Conservation (phyloP, 164 flowering plant species). For the Dillenia suffruticosa region DNA sequence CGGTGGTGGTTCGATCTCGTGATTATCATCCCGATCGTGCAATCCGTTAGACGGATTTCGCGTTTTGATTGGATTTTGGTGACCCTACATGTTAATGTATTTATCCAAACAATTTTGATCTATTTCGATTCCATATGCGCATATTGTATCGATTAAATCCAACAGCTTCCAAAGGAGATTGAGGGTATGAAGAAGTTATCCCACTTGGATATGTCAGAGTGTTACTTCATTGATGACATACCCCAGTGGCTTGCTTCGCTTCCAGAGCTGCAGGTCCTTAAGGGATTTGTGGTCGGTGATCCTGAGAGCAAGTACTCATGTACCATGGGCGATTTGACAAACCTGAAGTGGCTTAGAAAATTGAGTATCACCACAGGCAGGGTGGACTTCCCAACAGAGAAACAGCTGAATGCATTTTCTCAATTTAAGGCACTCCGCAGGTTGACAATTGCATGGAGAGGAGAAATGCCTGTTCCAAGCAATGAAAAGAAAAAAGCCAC, state of each 20-base stretch:
- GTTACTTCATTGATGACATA: conserved; percentile 30
- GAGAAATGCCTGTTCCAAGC: neutral
- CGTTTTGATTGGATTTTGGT: too few species aligned
- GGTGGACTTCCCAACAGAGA: neutral
- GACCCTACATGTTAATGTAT: too few species aligned
- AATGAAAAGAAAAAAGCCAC: too few species aligned
- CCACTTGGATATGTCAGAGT: conserved; percentile 40
- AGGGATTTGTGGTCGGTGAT: conserved; percentile 36
- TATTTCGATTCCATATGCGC: too few species aligned
- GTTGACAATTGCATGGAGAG: conserved; percentile 30
- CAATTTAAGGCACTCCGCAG: conserved; percentile 7
- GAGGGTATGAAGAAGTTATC: conserved; percentile 22
- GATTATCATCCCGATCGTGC: too few species aligned
- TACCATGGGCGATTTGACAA: conserved; percentile 16
- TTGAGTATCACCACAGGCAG: conserved; percentile 22
- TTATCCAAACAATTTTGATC: too few species aligned
- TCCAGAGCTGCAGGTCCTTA: conserved; percentile 32
- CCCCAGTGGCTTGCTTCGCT: conserved; percentile 30
- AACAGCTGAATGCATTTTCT: conserved; percentile 1
- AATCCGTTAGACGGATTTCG: too few species aligned
- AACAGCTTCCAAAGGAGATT: conserved; percentile 24
- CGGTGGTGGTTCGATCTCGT: too few species aligned
- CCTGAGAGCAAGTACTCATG: conserved; percentile 6
- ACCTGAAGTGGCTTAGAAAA: conserved; percentile 21
- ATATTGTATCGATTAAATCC: too few species aligned